phyloP scores from a whole-genome alignment of 805 yeast genomes.

The Candida hungchunana region DNA sequence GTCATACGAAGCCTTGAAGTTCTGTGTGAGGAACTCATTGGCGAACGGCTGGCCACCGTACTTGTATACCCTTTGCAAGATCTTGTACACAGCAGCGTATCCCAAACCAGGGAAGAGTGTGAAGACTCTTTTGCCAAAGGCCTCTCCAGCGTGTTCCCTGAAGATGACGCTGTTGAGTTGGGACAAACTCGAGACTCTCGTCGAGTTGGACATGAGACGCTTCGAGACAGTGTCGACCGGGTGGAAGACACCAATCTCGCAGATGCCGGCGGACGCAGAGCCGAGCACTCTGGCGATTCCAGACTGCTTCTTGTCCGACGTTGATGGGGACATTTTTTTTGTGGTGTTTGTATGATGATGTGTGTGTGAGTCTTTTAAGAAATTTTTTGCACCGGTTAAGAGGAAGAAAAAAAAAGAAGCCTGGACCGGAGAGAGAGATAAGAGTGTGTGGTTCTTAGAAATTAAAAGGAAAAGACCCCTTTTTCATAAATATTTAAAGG shows the following conservation, averaged over 20 bases:
- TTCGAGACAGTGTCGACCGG: conserved; percentile 98
- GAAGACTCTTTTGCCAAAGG: conserved; percentile 65
- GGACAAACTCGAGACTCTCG: conserved; percentile 54
- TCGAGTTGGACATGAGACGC: conserved; percentile 83
- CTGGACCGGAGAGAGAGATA: no score
- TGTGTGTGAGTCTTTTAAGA: no score
- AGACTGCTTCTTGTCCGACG: conserved; percentile 74
- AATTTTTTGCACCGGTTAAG: no score
- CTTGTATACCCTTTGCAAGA: conserved; percentile 95
- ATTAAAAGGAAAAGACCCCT: no score
- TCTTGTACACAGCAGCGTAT: conserved; percentile 95
- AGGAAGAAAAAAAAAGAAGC: no score
- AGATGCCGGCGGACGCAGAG: conserved; percentile 95
- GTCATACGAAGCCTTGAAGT: conserved; percentile 70
- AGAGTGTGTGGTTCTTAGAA: no score
- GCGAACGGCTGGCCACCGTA: conserved; percentile 99
- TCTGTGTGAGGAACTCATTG: conserved; percentile 80
- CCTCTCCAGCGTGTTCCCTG: conserved; percentile 70
- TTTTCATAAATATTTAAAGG: no score
- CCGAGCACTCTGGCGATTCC: conserved; percentile 90
- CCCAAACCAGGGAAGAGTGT: conserved; percentile 97
- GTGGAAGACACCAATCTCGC: conserved; percentile 95
- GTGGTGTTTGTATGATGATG: neutral
- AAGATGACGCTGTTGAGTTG: conserved; percentile 86
- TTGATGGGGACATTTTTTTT: conserved; percentile 23